These are phyloP conservation scores for Cystobasidium tubakii DNA, from an alignment of 768 basidiomycete species.

Conservation along the genomic window DNA sequence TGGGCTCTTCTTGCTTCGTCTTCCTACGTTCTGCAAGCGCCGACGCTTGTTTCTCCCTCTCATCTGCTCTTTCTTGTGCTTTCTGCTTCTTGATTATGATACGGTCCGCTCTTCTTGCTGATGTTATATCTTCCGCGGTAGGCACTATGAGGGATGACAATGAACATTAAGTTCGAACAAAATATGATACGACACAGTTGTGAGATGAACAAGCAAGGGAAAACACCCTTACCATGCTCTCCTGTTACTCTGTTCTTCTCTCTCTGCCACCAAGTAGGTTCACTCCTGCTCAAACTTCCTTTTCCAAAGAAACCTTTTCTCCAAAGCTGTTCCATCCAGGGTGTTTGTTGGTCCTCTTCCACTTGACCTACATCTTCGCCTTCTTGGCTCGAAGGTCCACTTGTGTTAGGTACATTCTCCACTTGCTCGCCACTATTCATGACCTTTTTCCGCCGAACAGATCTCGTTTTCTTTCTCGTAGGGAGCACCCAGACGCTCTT, in stretches of 20 bases:
- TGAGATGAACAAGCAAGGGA: too few species aligned
- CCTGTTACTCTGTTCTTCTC: conserved; percentile 63
- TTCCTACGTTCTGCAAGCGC: background rate
- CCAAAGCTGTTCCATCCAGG: conserved; percentile 70
- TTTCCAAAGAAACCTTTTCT: conserved; percentile 93
- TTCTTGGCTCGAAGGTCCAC: background rate
- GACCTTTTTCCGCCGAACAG: background rate
- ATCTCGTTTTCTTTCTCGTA: background rate
- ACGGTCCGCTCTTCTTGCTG: conserved; percentile 75
- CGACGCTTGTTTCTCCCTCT: conserved; percentile 44
- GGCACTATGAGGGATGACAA: conserved; percentile 54
- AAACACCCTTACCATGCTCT: conserved; percentile 56
- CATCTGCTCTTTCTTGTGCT: conserved; percentile 71
- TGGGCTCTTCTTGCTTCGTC: background rate
- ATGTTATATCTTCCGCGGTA: conserved; percentile 86
- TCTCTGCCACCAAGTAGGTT: conserved; percentile 84
- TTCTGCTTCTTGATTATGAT: conserved; percentile 89
- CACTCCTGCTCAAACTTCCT: conserved; percentile 86
- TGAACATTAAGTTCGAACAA: background rate
- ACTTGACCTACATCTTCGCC: background rate
- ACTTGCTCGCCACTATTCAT: background rate
- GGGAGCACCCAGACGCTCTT: conserved; percentile 29
- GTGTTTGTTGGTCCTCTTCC: too few species aligned
- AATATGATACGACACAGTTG: background rate
- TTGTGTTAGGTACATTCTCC: background rate